Base-by-base conservation (phyloP, 1,284 basidiomycete species). In the Leccinum olivaceoglutinosum region DNA sequence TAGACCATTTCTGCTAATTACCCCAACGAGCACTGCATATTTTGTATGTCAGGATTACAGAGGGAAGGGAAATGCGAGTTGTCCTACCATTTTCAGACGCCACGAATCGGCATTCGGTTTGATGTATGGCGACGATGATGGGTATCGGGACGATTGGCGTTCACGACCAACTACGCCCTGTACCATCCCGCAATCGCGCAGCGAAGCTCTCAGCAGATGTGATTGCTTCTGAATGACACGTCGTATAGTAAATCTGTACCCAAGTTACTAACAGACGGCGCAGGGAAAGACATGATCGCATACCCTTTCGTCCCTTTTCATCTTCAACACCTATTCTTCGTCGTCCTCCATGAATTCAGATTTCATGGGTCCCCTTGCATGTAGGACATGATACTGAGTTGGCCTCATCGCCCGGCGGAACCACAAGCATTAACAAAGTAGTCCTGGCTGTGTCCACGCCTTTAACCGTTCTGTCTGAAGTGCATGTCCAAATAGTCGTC, bases 321-420 rank as follows among this genome's bases (percentile, higher is more conserved):
- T 97, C 70, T 84, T 85, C 94, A 94, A 99, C 18, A 98, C 90
- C 96, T 96, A 99, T 69, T 98, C 97, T 78, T 99, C 97, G 66
- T 97, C 95, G 62, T 98, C 96, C 74, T 99, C 95, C 64, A 89
- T 80, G 77, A 94, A 98, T 77, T 98, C 96, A 67, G 89, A 87
- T 80, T 94, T 93, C 77, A 99, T 85, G 62, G 77, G 25, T 77
- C 77, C 99, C 97, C 81, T 98, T 97, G 85, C 97, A 99, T 67
- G 99, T 94, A 14, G 94, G 94, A 80, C 97, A 99, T 54, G 91
- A 88, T 67, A 91, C 80, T 60, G 81, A 76, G 73, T 86, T 88
- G 61, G 90, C 88, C 74, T 95, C 92, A 75, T 93, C 88, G 68
- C 89, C 92, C 21, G 91, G 82, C 44, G 95, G 94, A 36, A 96